phyloP scores from a whole-genome alignment of 306 rosid genomes.

The Sophora flavescens region DNA sequence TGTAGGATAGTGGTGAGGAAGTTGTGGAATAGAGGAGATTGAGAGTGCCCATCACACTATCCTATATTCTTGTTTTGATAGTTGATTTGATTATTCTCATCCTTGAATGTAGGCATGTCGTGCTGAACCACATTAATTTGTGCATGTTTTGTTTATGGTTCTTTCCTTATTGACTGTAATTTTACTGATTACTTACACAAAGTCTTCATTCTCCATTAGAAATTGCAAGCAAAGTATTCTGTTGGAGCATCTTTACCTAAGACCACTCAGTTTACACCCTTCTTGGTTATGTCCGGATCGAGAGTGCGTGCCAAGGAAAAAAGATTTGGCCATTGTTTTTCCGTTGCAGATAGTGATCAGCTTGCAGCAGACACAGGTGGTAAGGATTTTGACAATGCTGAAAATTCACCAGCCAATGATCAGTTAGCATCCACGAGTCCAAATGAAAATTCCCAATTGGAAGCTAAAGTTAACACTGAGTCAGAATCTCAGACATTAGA shows the following conservation, averaged over 20 bases:
- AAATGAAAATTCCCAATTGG: constrained; percentile 33
- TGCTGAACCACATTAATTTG: neutral
- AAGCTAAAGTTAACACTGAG: constrained; percentile 40
- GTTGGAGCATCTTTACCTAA: constrained; percentile 52
- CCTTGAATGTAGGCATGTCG: neutral
- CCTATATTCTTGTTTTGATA: neutral
- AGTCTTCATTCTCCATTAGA: constrained; percentile 43
- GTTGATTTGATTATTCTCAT: neutral
- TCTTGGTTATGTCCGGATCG: constrained; percentile 36
- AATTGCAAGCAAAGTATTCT: constrained; percentile 54
- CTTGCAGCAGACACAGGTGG: constrained; percentile 62
- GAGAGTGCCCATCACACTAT: neutral
- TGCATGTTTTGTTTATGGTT: neutral
- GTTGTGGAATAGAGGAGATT: no score
- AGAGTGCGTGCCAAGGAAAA: constrained; percentile 58
- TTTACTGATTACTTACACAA: constrained; percentile 18
- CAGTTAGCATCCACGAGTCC: constrained; percentile 39
- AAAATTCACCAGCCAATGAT: constrained; percentile 47
- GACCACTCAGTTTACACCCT: constrained; percentile 45
- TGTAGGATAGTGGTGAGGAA: neutral
- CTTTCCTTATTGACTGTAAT: neutral
- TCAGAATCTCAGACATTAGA: constrained; percentile 49
- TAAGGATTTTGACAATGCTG: constrained; percentile 52
- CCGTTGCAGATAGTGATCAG: constrained; percentile 74
- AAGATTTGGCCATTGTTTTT: constrained; percentile 52